Percentiles rank a stretch among this genome's conserved stretches.
phyloP scores from a whole-genome alignment of 345 rosid genomes.

The Eucalyptus marginata region DNA sequence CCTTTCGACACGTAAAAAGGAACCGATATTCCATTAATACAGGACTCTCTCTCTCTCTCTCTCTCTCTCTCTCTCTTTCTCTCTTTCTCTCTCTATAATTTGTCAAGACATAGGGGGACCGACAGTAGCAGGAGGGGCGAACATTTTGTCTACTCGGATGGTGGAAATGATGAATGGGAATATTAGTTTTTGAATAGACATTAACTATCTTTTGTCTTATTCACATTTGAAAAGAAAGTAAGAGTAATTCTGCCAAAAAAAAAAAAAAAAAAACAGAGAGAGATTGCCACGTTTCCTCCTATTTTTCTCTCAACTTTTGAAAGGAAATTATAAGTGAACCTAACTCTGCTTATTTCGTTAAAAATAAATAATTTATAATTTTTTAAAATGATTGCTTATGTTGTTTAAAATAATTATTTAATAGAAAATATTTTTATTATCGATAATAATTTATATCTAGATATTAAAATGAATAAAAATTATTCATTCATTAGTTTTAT shows the following conservation, averaged over 20 bases:
- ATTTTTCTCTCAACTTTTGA: background rate
- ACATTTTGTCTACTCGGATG: background rate
- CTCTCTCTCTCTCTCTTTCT: background rate
- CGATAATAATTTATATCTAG: background rate
- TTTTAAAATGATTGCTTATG: background rate
- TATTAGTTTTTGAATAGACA: background rate
- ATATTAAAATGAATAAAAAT: too few relatives aligned
- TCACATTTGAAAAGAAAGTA: background rate
- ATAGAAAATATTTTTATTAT: background rate
- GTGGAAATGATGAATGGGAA: background rate
- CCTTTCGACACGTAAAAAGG: background rate
- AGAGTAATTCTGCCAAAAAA: background rate
- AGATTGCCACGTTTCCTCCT: background rate
- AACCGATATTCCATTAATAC: background rate
- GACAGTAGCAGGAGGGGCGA: background rate
- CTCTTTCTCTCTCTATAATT: background rate
- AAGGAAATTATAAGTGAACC: background rate
- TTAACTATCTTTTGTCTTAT: background rate
- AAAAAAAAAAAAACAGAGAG: fast-evolving
- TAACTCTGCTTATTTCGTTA: background rate
- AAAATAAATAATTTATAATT: background rate
- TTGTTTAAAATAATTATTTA: background rate
- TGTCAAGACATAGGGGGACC: background rate
- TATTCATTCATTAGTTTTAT: background rate
- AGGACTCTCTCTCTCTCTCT: background rate